Evolutionary conservation across 305 asterid genomes (phyloP).

Genomic region (Galium porrigens): DNA sequence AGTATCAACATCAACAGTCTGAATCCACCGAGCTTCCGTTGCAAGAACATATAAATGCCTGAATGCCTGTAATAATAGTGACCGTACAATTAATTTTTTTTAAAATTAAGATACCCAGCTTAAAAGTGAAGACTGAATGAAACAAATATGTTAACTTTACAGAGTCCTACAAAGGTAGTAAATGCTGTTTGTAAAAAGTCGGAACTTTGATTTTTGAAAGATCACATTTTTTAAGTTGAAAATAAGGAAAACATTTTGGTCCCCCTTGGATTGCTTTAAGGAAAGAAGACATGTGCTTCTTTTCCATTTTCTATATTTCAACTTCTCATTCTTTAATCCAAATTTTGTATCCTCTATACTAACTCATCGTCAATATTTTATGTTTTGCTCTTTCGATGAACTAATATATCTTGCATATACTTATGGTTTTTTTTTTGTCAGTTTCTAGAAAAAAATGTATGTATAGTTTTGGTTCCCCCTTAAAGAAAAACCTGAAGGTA

Average conservation of each 20-base stretch:
- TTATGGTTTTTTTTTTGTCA: not conserved
- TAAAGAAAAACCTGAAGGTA: no score
- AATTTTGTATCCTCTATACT: no score
- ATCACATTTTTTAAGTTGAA: no score
- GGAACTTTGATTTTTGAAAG: not conserved
- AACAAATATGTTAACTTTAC: not conserved
- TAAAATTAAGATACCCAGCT: conserved; percentile 4
- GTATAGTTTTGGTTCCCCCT: no score
- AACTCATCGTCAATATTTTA: no score
- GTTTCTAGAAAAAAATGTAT: no score
- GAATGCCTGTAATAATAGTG: conserved; percentile 51
- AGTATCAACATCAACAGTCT: conserved; percentile 87
- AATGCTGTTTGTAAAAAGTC: not conserved
- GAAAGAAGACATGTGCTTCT: no score
- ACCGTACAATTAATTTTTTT: not conserved
- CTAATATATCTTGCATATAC: not conserved
- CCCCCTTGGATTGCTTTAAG: no score
- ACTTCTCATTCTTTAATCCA: no score
- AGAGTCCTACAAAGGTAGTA: not conserved
- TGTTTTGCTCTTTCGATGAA: not conserved
- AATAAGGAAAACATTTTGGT: no score
- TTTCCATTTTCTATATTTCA: no score
- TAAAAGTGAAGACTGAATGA: conserved; percentile 3
- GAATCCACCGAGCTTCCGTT: conserved; percentile 96
- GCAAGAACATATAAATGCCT: conserved; percentile 96